phyloP scores from a whole-genome alignment of 345 rosid genomes.

The Bruguiera sexangula region DNA sequence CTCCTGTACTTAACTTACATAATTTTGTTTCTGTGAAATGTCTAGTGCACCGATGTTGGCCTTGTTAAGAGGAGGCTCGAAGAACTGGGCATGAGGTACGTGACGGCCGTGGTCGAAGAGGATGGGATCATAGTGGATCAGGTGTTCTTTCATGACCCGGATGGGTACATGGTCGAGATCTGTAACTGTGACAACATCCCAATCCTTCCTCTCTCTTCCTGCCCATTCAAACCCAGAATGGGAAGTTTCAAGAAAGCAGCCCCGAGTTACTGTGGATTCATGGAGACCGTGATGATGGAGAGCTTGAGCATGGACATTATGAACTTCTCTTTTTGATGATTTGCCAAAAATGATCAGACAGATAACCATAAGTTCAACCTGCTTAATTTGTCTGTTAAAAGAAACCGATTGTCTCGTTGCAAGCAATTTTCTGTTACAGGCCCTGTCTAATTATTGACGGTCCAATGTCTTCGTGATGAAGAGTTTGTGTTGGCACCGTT shows the following conservation, averaged over 20 bases:
- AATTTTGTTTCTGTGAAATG: not conserved
- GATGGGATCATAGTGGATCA: conserved; percentile 49
- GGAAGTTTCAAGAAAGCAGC: conserved; percentile 34
- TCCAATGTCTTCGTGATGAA: no score
- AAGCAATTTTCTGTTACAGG: no score
- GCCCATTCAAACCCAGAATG: conserved; percentile 30
- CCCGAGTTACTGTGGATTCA: conserved; percentile 37
- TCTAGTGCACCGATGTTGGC: conserved; percentile 47
- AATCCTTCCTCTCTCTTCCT: conserved; percentile 40
- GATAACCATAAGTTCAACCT: not conserved
- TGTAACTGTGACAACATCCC: conserved; percentile 59
- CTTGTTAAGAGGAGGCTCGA: conserved; percentile 46
- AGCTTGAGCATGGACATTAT: conserved; percentile 58
- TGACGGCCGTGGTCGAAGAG: conserved; percentile 47
- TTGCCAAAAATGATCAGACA: not conserved
- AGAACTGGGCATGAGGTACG: conserved; percentile 47
- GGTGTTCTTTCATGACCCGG: conserved; percentile 62
- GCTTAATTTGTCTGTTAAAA: not conserved
- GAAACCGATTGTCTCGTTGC: not conserved
- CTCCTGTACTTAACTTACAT: no score
- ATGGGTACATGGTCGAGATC: conserved; percentile 60
- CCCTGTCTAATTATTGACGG: no score
- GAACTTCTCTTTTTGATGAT: conserved; percentile 43
- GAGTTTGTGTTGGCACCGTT: no score
- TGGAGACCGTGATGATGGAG: conserved; percentile 56